These are phyloP conservation scores for Candida caryicola DNA, from an alignment of 805 yeast genomes.

Conservation along the genomic window DNA sequence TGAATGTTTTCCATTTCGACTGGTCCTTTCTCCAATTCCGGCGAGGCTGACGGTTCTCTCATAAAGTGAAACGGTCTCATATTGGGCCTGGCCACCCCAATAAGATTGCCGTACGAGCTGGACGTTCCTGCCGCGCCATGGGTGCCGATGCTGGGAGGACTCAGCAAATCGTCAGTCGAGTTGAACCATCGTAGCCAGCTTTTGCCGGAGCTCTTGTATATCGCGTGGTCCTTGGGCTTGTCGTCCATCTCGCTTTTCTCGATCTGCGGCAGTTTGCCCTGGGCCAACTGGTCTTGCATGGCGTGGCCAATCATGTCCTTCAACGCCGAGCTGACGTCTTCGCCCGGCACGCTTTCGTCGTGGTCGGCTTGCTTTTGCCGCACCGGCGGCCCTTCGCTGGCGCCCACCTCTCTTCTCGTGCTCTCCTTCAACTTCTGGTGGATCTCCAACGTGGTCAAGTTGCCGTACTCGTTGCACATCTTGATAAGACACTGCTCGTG, in stretches of 20 bases:
- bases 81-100: conserved; percentile 15
- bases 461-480: conserved; percentile 35
- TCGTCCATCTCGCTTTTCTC: background rate
- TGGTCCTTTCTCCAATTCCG: conserved; percentile 24
- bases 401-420: background rate
- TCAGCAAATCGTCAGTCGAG: conserved; percentile 6
- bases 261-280: background rate
- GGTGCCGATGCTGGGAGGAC: background rate
- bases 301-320: conserved; percentile 30
- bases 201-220: conserved; percentile 3
- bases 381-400: background rate
- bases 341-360: background rate
- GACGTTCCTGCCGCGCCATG: background rate
- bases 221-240: background rate
- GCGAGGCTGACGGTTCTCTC: background rate
- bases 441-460: conserved; percentile 32
- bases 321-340: conserved; percentile 18
- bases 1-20: conserved; percentile 41
- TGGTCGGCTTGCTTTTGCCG: background rate
- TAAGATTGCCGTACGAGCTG: conserved; percentile 1
- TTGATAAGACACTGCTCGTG: conserved; percentile 33
- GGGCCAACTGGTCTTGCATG: conserved; percentile 15
- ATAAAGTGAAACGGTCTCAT: conserved; percentile 10
- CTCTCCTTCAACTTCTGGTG: conserved; percentile 26
- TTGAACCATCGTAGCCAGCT: conserved; percentile 20